phyloP scores from a whole-genome alignment of 108 stramenopile species.

The Fragilaria radians region DNA sequence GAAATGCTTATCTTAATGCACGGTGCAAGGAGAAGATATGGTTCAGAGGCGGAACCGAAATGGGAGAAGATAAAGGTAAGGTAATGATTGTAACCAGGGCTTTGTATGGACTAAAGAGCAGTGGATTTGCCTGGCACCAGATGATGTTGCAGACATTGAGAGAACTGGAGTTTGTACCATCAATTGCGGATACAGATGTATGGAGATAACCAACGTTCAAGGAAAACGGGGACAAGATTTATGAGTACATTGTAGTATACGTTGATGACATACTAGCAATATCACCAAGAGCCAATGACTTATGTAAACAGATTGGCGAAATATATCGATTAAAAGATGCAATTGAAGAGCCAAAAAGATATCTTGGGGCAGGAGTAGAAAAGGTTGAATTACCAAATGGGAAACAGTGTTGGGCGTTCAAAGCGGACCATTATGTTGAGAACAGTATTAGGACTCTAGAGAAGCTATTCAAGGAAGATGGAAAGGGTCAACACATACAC shows the following conservation, averaged over 20 bases:
- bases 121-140: slow-evolving; percentile 9
- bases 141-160: slow-evolving; percentile 2
- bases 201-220: slow-evolving; percentile 17
- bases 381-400: slow-evolving; percentile 4
- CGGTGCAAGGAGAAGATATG: slow-evolving; percentile 22
- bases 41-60: not conserved
- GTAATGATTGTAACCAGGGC: slow-evolving; percentile 19
- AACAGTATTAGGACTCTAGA: slow-evolving; percentile 4
- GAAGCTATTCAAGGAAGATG: slow-evolving; percentile 16
- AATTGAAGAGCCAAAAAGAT: not conserved
- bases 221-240: slow-evolving; percentile 9
- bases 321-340: slow-evolving; percentile 14
- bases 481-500: not conserved
- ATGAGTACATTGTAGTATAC: slow-evolving; percentile 18
- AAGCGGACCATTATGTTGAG: slow-evolving; percentile 11
- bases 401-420: slow-evolving; percentile 3
- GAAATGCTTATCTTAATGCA: slow-evolving; percentile 26
- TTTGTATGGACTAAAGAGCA: slow-evolving; percentile 30
- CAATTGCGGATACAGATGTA: slow-evolving; percentile 28
- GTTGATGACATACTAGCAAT: slow-evolving; percentile 11
- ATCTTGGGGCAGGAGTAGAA: slow-evolving; percentile 22
- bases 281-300: slow-evolving; percentile 9
- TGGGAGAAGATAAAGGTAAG: slow-evolving; percentile 12
- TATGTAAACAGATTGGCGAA: slow-evolving; percentile 3
- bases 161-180: slow-evolving; percentile 11